Base-by-base conservation (phyloP, 1,284 basidiomycete species). In the Tylopilus sp. region DNA sequence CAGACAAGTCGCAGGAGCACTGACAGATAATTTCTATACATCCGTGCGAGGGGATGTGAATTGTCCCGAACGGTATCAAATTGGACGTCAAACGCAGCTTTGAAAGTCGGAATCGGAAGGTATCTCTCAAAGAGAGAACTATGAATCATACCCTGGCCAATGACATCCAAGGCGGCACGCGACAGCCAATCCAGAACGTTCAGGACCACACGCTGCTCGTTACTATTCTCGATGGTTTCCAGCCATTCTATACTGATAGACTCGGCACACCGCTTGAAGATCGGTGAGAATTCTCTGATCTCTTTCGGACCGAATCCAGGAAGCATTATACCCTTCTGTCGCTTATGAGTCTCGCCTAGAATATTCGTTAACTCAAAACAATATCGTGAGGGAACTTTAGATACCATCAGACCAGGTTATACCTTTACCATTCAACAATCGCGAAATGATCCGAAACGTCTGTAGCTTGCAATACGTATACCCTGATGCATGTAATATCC, bases 281-380 rank as follows among this genome's bases (percentile, higher is more conserved):
- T 58, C 0, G 78, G 77, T 2, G 83, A 64, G 38, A 82, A 79
- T 5, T 77, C 77, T 60, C 76, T 81, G 16, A 75, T 72, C 6
- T 72, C 70, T 54, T 83, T 82, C 0, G 73, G 69, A 5, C 82
- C 80, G 58, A 86, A 85, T 5, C 80, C 83, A 0, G 83, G 82
- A 29, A 80, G 72, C 74, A 86, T 74, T n/a, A 83, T 74, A 60
- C 77, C 84, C 58, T 80, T 70, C 36, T 86, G 83, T 47, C 83
- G 74, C 63, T 79, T 82, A 64, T 86, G 85, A 19, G 64, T 73
- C 18, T 80, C 80, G 5, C 82, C 85, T 86, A 57, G 18, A 29
- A 55, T n/a, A 52, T 51, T 53, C n/a, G 47, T 49, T 24, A 49
- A 6, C 3, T 26, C 18, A 44, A 57, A 53, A 8, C 2, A 22